Percentiles rank a stretch among this genome's conserved stretches.
These are phyloP conservation scores for Globisporangium viniferum DNA, from an alignment of 352 stramenopile species.

Conservation along the genomic window DNA sequence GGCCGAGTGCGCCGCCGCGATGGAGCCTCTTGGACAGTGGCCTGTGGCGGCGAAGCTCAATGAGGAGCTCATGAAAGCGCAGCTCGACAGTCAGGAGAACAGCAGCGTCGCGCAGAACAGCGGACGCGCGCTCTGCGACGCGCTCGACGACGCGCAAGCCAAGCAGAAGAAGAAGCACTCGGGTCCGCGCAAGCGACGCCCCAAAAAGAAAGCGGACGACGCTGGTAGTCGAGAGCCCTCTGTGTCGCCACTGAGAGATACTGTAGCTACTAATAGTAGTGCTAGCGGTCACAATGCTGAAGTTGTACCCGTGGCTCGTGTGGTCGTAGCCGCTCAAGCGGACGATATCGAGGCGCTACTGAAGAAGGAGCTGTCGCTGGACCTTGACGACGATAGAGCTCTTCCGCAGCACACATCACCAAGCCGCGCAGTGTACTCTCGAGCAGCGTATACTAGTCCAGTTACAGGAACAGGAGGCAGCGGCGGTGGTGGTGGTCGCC, in stretches of 20 bases:
- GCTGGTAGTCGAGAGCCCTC: background rate
- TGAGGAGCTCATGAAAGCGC: background rate
- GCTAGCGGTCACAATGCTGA: background rate
- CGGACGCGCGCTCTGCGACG: background rate
- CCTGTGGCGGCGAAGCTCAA: background rate
- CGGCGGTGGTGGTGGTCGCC: background rate
- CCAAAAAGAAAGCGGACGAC: slow-evolving; percentile 51
- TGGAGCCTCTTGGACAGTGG: background rate
- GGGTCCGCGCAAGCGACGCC: slow-evolving; percentile 53
- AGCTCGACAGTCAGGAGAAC: background rate
- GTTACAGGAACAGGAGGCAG: background rate
- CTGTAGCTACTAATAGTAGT: background rate
- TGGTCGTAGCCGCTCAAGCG: background rate
- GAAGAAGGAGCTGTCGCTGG: slow-evolving; percentile 9
- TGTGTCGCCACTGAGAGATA: background rate
- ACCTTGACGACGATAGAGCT: background rate
- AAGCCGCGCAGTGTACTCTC: background rate
- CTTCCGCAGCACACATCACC: background rate
- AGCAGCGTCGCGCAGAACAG: background rate
- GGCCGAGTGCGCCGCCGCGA: slow-evolving; percentile 2
- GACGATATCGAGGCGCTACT: slow-evolving; percentile 14
- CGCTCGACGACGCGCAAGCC: background rate
- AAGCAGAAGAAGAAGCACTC: slow-evolving; percentile 40
- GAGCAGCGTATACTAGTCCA: background rate
- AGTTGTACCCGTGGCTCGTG: background rate